phyloP scores from a whole-genome alignment of 2,329 filamentous ascomycete genomes.

The Ascochyta fabae region DNA sequence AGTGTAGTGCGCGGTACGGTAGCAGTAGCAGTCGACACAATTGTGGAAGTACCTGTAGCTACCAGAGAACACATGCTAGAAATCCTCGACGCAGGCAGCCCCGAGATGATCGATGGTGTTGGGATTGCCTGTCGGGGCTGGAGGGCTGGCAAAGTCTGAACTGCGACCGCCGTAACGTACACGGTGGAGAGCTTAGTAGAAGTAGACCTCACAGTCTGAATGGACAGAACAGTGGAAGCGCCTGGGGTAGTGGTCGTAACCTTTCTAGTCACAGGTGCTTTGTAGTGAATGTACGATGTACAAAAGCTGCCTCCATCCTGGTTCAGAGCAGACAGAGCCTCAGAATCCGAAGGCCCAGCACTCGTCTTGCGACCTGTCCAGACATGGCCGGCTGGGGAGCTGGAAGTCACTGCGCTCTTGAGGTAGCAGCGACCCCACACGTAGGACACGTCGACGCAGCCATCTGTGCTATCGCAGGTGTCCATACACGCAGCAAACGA shows the following conservation, averaged over 20 bases:
- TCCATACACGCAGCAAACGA: conserved; percentile 1
- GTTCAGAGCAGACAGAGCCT: neutral
- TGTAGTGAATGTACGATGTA: neutral
- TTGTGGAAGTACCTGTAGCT: neutral
- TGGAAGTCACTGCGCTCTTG: neutral
- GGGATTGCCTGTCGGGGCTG: neutral
- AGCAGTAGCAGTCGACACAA: neutral
- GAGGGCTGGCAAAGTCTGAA: neutral
- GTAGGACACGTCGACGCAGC: conserved; percentile 1
- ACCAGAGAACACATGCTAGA: conserved; percentile 3
- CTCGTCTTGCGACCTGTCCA: conserved; percentile 2
- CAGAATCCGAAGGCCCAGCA: neutral
- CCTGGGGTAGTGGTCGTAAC: neutral
- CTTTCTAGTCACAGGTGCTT: neutral
- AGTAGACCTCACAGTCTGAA: neutral
- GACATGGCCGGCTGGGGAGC: neutral
- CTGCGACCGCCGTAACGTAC: neutral
- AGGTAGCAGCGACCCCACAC: conserved; percentile 5
- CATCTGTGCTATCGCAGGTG: neutral
- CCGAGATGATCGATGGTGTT: neutral
- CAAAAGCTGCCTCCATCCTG: neutral
- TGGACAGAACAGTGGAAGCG: neutral
- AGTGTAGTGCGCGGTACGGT: neutral
- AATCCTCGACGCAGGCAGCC: neutral
- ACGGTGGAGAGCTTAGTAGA: neutral